These are phyloP conservation scores for Psophocarpus tetragonolobus DNA, from an alignment of 306 rosid species.

Conservation along the genomic window DNA sequence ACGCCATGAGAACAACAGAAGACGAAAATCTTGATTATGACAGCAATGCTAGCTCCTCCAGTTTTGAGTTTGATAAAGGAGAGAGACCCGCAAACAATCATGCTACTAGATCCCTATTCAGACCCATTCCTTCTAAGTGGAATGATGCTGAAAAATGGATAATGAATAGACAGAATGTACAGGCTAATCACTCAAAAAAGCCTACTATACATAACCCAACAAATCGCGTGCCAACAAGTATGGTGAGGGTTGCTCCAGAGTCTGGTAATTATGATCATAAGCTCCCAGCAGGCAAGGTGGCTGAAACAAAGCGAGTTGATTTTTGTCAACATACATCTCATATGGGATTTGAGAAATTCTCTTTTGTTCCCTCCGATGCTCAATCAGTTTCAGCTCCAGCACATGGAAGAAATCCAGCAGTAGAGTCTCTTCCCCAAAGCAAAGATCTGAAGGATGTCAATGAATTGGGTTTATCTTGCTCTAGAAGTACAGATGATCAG, in stretches of 20 bases:
- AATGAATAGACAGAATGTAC: slow-evolving; percentile 66
- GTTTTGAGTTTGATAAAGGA: slow-evolving; percentile 94
- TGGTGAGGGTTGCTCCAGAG: slow-evolving; percentile 83
- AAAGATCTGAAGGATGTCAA: slow-evolving; percentile 62
- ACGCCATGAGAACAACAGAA: slow-evolving; percentile 59
- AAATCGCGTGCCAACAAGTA: slow-evolving; percentile 58
- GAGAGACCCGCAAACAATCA: slow-evolving; percentile 66
- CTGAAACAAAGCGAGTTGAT: slow-evolving; percentile 78
- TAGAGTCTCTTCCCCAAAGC: slow-evolving; percentile 58
- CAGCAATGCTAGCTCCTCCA: slow-evolving; percentile 95
- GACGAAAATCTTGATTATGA: slow-evolving; percentile 92
- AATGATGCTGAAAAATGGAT: slow-evolving; percentile 98
- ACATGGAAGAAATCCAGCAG: slow-evolving; percentile 42
- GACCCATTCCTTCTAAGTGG: slow-evolving; percentile 94
- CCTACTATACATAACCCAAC: slow-evolving; percentile 52
- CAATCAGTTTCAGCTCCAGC: slow-evolving; percentile 49
- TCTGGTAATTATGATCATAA: slow-evolving; percentile 58
- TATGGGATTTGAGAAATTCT: slow-evolving; percentile 68
- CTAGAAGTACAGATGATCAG: slow-evolving; percentile 45
- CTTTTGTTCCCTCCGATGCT: slow-evolving; percentile 59
- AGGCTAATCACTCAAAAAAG: slow-evolving; percentile 53
- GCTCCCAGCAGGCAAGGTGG: slow-evolving; percentile 40
- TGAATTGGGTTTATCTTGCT: slow-evolving; percentile 37
- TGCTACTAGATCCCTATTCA: slow-evolving; percentile 56
- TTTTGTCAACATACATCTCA: slow-evolving; percentile 66